Percentiles rank a stretch among this genome's conserved stretches.
Conservation (phyloP, 805 yeast species). For the Yamadazyma olivae region DNA sequence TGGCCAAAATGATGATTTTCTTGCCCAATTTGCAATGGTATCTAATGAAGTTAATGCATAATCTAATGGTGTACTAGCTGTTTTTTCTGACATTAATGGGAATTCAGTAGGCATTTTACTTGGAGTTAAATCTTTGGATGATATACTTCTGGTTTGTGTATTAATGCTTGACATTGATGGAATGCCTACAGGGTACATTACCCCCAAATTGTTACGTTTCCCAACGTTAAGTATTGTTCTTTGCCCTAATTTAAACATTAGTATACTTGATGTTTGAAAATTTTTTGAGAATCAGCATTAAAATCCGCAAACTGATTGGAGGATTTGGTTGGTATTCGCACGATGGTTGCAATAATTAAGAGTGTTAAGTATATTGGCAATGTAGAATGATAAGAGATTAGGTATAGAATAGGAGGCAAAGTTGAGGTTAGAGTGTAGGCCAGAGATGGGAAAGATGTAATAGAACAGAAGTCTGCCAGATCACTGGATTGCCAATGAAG, state of each 20-base stretch:
- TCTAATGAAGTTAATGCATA: slow-evolving; percentile 81
- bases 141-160: slow-evolving; percentile 6
- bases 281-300: slow-evolving; percentile 29
- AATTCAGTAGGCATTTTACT: slow-evolving; percentile 58
- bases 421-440: too few relatives aligned
- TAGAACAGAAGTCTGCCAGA: too few relatives aligned
- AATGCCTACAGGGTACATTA: slow-evolving; percentile 8
- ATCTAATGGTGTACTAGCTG: slow-evolving; percentile 56
- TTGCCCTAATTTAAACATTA: slow-evolving; percentile 28
- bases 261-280: slow-evolving; percentile 1
- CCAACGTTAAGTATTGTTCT: slow-evolving; percentile 21
- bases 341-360: too few relatives aligned
- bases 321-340: slow-evolving; percentile 1
- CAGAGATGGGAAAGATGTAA: too few relatives aligned
- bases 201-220: slow-evolving; percentile 6
- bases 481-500: too few relatives aligned
- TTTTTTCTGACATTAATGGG: slow-evolving; percentile 67
- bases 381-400: too few relatives aligned
- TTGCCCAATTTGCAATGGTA: slow-evolving; percentile 84
- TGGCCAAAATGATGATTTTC: slow-evolving; percentile 92
- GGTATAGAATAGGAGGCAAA: too few relatives aligned
- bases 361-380: too few relatives aligned
- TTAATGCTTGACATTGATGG: slow-evolving; percentile 1
- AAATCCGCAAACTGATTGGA: slow-evolving; percentile 33
- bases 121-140: slow-evolving; percentile 44